These are phyloP conservation scores for Paramecium tetraurelia DNA, from an alignment of 73 alveolate genomes.

Conservation along the genomic window DNA sequence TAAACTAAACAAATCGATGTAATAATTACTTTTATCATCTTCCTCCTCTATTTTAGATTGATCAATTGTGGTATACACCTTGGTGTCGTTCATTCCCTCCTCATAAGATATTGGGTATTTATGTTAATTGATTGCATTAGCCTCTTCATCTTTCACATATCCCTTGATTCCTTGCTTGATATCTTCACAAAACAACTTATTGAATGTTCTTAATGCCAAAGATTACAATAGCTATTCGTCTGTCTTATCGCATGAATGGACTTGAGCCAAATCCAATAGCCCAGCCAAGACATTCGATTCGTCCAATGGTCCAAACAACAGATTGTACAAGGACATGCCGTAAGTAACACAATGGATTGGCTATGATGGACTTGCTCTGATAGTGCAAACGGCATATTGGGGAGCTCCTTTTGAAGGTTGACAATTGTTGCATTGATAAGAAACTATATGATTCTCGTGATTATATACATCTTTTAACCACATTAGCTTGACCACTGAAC, in stretches of 20 bases:
- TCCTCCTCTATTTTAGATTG: slow-evolving; percentile 66
- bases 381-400: slow-evolving; percentile 91
- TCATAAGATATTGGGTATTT: slow-evolving; percentile 57
- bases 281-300: slow-evolving; percentile 56
- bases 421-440: slow-evolving; percentile 49
- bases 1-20: not conserved
- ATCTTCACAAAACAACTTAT: slow-evolving; percentile 24
- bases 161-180: slow-evolving; percentile 17
- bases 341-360: slow-evolving; percentile 94
- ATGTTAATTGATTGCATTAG: not conserved
- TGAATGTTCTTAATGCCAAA: not conserved
- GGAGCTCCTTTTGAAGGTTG: slow-evolving; percentile 62
- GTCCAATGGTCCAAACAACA: slow-evolving; percentile 77
- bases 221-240: not conserved
- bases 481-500: slow-evolving; percentile 69
- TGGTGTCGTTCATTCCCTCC: not conserved
- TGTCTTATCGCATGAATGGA: slow-evolving; percentile 26
- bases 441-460: not conserved
- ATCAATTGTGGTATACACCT: slow-evolving; percentile 48
- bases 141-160: not conserved
- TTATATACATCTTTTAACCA: not conserved
- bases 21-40: not conserved
- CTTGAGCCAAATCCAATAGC: slow-evolving; percentile 66
- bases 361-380: slow-evolving; percentile 92
- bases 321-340: slow-evolving; percentile 87